These are phyloP conservation scores for Zostera marina DNA, from an alignment of 116 monocot genomes.

Conservation along the genomic window DNA sequence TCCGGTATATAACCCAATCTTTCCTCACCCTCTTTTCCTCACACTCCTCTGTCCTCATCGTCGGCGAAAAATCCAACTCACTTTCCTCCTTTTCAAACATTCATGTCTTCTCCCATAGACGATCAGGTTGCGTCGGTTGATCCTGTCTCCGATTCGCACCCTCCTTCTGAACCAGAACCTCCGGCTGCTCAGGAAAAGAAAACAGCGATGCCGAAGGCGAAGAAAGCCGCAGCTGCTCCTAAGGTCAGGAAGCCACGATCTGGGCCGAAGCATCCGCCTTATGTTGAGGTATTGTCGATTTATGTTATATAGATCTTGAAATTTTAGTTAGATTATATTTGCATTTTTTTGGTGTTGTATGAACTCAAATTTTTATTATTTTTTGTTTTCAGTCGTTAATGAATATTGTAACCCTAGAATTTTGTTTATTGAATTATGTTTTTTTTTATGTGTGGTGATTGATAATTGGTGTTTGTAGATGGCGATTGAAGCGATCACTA, in stretches of 20 bases:
- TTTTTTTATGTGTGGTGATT: neutral
- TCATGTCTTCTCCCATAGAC: neutral
- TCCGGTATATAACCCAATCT: slow-evolving; percentile 5
- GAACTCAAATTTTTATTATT: too few relatives aligned
- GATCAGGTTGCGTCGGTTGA: neutral
- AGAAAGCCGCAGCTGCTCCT: slow-evolving; percentile 12
- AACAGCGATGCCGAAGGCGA: slow-evolving; percentile 18
- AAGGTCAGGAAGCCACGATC: slow-evolving; percentile 13
- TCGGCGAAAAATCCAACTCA: neutral
- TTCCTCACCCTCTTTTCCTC: neutral
- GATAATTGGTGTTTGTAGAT: slow-evolving; percentile 17
- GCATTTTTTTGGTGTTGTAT: too few relatives aligned
- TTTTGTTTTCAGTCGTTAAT: slow-evolving; percentile 30
- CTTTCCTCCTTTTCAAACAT: slow-evolving; percentile 1
- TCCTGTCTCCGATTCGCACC: neutral
- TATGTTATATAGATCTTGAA: neutral
- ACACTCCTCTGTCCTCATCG: neutral
- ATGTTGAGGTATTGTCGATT: slow-evolving; percentile 26
- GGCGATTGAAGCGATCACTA: slow-evolving; percentile 52
- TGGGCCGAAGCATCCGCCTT: slow-evolving; percentile 37
- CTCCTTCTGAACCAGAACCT: slow-evolving; percentile 10
- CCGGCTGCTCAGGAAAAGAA: slow-evolving; percentile 2
- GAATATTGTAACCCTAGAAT: neutral
- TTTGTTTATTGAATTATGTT: neutral
- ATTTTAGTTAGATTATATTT: neutral